Percentiles rank a stretch among this genome's conserved stretches.
Conservation (phyloP, 1,284 basidiomycete species). For the Chalciporus sp. region DNA sequence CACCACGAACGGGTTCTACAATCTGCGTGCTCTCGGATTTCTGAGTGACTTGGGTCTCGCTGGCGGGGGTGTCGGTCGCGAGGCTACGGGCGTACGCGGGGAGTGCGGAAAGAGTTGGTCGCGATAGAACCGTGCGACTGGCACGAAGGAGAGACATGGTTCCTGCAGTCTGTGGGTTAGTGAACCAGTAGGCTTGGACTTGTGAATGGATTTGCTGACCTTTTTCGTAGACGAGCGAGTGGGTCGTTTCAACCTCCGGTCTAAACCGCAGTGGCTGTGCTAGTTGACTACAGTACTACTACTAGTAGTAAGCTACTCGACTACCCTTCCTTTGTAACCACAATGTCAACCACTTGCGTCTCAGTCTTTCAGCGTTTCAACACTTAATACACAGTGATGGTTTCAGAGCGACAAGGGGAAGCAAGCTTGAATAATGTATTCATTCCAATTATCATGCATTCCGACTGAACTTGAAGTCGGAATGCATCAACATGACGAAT, state of each 20-base stretch:
- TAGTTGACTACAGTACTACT: too few species aligned
- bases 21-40: constrained; percentile 35
- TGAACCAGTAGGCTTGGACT: neutral
- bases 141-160: constrained; percentile 48
- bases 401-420: too few species aligned
- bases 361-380: too few species aligned
- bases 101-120: constrained; percentile 27
- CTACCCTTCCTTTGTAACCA: too few species aligned
- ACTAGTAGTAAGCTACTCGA: too few species aligned
- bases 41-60: constrained; percentile 26
- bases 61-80: constrained; percentile 20
- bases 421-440: too few species aligned
- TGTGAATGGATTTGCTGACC: neutral
- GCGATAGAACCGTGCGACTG: constrained; percentile 34
- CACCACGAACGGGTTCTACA: constrained; percentile 44
- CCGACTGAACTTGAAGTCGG: too few species aligned
- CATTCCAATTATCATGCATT: too few species aligned
- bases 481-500: too few species aligned
- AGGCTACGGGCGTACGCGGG: constrained; percentile 22
- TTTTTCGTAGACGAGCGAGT: neutral
- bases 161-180: neutral
- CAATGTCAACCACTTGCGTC: too few species aligned
- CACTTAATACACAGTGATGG: too few species aligned
- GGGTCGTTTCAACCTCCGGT: constrained; percentile 9
- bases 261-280: constrained; percentile 25